Conservation (phyloP, 2,329 filamentous ascomycete species). For the Penicillium sp. region DNA sequence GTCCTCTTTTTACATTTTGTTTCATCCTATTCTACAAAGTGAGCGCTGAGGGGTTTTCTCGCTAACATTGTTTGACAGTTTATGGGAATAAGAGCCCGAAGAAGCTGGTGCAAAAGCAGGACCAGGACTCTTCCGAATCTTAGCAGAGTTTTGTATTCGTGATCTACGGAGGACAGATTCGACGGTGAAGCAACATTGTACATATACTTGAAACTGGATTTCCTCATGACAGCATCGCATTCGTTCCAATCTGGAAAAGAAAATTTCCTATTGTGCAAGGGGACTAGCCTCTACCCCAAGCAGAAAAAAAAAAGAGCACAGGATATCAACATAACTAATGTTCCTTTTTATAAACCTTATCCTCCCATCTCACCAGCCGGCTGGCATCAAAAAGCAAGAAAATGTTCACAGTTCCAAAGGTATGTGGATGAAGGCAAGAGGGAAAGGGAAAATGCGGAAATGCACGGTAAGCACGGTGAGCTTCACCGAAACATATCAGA, state of each 20-base stretch:
- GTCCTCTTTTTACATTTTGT: slow-evolving; percentile 8
- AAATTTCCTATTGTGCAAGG: neutral
- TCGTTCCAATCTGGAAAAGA: neutral
- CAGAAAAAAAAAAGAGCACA: neutral
- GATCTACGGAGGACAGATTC: neutral
- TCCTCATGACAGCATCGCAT: neutral
- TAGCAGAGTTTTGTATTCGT: neutral
- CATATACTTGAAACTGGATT: neutral
- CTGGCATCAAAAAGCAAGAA: slow-evolving; percentile 13
- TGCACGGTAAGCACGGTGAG: neutral
- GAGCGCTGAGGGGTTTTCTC: neutral
- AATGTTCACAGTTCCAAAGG: slow-evolving; percentile 3
- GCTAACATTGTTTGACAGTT: slow-evolving; percentile 13
- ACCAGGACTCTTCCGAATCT: neutral
- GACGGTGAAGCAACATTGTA: neutral
- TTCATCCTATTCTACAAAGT: neutral
- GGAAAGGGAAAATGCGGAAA: neutral
- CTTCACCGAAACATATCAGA: neutral
- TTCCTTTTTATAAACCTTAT: neutral
- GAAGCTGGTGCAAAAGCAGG: slow-evolving; percentile 1
- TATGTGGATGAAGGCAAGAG: neutral
- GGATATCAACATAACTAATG: neutral
- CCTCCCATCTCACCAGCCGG: slow-evolving; percentile 17
- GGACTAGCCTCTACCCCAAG: neutral
- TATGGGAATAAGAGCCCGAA: slow-evolving; percentile 25